phyloP scores from a whole-genome alignment of 1,284 basidiomycete species.

The Heterobasidion annosum region DNA sequence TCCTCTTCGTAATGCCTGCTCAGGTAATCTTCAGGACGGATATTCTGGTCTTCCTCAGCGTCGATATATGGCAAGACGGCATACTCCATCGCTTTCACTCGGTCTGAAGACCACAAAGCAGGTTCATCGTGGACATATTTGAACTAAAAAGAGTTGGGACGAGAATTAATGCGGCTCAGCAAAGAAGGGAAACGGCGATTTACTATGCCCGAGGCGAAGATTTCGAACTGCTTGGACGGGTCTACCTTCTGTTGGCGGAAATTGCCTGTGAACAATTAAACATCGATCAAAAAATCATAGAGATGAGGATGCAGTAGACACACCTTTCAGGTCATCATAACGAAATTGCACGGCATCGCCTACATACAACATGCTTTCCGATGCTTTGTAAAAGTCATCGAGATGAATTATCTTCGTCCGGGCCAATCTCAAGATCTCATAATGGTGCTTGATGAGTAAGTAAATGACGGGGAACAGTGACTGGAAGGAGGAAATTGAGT shows the following conservation, averaged over 20 bases:
- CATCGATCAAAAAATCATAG: too few species aligned
- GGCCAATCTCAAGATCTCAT: slow-evolving; percentile 14
- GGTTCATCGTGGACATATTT: background rate
- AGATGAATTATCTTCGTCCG: slow-evolving; percentile 9
- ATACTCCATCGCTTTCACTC: slow-evolving; percentile 2
- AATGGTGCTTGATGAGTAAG: slow-evolving; percentile 15
- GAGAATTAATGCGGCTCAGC: too few species aligned
- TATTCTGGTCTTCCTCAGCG: background rate
- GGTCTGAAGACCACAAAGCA: slow-evolving; percentile 3
- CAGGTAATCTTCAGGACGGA: background rate
- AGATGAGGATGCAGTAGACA: too few species aligned
- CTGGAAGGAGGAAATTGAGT: background rate
- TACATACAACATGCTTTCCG: too few species aligned
- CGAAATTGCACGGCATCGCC: too few species aligned
- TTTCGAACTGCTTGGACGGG: slow-evolving; percentile 8
- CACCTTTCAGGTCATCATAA: too few species aligned
- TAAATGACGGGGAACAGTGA: slow-evolving; percentile 15
- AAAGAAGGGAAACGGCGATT: background rate
- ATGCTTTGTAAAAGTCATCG: slow-evolving; percentile 7
- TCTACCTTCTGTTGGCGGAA: slow-evolving; percentile 7
- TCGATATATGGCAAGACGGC: background rate
- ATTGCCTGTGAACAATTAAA: slow-evolving; percentile 1
- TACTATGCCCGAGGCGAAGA: slow-evolving; percentile 9
- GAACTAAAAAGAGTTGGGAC: slow-evolving; percentile 5
- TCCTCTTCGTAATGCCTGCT: background rate